Conservation (phyloP, 2,329 filamentous ascomycete species). For the Fusarium sp. region DNA sequence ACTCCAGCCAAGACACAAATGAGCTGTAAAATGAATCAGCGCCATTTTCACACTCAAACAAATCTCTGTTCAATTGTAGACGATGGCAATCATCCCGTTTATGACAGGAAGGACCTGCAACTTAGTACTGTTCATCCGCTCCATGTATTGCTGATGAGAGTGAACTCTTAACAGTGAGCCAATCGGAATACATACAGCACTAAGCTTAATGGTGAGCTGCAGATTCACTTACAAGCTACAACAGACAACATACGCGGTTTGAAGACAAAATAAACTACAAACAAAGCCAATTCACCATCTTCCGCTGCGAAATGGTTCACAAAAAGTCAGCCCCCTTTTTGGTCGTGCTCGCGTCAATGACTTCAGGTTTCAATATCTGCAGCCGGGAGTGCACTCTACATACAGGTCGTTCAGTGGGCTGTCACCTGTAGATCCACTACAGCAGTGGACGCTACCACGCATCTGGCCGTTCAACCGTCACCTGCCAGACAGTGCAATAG, state of each 20-base stretch:
- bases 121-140: background rate
- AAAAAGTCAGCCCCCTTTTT: too few relatives aligned
- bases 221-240: fast-evolving
- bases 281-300: too few relatives aligned
- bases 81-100: background rate
- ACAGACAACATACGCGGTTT: too few relatives aligned
- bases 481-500: background rate
- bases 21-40: background rate
- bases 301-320: too few relatives aligned
- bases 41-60: background rate
- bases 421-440: too few relatives aligned
- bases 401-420: too few relatives aligned
- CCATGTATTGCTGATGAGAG: too few relatives aligned
- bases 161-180: background rate
- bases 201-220: background rate
- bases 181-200: background rate
- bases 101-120: too few relatives aligned
- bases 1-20: background rate
- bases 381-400: too few relatives aligned
- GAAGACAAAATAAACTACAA: background rate
- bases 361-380: too few relatives aligned
- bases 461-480: background rate
- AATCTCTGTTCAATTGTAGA: background rate
- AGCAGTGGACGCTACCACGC: too few relatives aligned
- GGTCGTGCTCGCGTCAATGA: too few relatives aligned